Evolutionary conservation across 495 filamentous ascomycete genomes (phyloP).

Genomic region (Aspergillus steynii): DNA sequence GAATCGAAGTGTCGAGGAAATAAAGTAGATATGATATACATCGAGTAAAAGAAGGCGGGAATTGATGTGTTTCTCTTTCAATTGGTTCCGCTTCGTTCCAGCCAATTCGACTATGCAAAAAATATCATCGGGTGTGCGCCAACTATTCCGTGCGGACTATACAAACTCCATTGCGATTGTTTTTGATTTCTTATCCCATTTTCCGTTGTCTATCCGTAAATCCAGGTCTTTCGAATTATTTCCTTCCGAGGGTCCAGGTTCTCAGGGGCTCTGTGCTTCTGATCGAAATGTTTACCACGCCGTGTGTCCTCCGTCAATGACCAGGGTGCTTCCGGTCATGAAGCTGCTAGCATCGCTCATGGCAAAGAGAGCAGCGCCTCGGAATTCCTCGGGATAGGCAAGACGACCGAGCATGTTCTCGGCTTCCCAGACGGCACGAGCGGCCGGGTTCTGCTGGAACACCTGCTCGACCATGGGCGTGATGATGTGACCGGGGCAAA

Average conservation of each 20-base stretch:
- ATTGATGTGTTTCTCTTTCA: too few species aligned
- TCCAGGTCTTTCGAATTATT: background rate
- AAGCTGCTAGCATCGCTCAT: conserved; percentile 67
- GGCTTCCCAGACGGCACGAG: conserved; percentile 59
- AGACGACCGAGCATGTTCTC: conserved; percentile 71
- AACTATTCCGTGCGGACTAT: too few species aligned
- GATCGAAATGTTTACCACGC: conserved; percentile 40
- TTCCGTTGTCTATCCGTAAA: background rate
- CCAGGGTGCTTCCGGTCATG: conserved; percentile 65
- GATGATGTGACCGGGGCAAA: conserved; percentile 70
- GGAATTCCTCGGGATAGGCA: conserved; percentile 64
- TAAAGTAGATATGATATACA: too few species aligned
- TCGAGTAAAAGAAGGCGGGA: too few species aligned
- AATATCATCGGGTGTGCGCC: too few species aligned
- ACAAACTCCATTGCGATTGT: background rate
- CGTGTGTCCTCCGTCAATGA: conserved; percentile 66
- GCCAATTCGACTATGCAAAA: too few species aligned
- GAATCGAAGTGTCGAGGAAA: too few species aligned
- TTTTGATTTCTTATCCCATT: background rate
- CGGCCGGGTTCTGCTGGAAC: conserved; percentile 62
- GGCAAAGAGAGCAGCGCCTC: conserved; percentile 61
- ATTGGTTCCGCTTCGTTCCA: too few species aligned
- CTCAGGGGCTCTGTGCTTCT: background rate
- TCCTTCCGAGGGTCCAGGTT: background rate
- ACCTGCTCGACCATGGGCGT: conserved; percentile 72